Conservation (phyloP, 805 yeast species). For the Kluyveromyces siamensis region DNA sequence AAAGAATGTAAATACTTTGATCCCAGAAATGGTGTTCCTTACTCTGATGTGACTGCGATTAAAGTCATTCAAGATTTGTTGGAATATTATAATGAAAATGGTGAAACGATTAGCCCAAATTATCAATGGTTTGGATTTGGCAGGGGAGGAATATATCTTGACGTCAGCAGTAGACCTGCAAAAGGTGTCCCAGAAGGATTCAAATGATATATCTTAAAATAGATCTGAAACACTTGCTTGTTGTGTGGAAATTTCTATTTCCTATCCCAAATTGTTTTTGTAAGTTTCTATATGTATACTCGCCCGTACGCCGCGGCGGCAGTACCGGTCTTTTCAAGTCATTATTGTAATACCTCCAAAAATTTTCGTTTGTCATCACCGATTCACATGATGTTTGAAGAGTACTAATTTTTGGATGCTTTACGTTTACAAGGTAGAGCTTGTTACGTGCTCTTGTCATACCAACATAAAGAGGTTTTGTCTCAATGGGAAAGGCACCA, state of each 20-base stretch:
- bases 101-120: slow-evolving; percentile 25
- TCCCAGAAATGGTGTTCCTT: slow-evolving; percentile 82
- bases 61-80: slow-evolving; percentile 51
- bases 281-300: slow-evolving; percentile 5
- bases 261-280: slow-evolving; percentile 10
- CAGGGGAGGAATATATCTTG: slow-evolving; percentile 40
- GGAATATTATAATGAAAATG: slow-evolving; percentile 40
- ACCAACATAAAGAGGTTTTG: slow-evolving; percentile 52
- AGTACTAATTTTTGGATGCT: slow-evolving; percentile 5
- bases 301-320: background rate
- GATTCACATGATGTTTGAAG: background rate
- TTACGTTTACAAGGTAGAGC: slow-evolving; percentile 23
- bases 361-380: slow-evolving; percentile 8
- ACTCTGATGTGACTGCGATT: slow-evolving; percentile 74
- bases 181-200: slow-evolving; percentile 87
- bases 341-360: slow-evolving; percentile 25
- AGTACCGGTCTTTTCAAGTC: slow-evolving; percentile 11
- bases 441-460: slow-evolving; percentile 49
- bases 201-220: background rate
- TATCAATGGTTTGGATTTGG: slow-evolving; percentile 41
- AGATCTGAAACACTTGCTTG: background rate
- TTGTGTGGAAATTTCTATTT: background rate
- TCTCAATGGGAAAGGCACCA: slow-evolving; percentile 20
- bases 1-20: slow-evolving; percentile 73
- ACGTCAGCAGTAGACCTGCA: slow-evolving; percentile 47